Evolutionary conservation across 495 filamentous ascomycete species (phyloP), one percentile per base, ranked within the genome.

Genomic region (Lineolata rhizophorae): DNA sequence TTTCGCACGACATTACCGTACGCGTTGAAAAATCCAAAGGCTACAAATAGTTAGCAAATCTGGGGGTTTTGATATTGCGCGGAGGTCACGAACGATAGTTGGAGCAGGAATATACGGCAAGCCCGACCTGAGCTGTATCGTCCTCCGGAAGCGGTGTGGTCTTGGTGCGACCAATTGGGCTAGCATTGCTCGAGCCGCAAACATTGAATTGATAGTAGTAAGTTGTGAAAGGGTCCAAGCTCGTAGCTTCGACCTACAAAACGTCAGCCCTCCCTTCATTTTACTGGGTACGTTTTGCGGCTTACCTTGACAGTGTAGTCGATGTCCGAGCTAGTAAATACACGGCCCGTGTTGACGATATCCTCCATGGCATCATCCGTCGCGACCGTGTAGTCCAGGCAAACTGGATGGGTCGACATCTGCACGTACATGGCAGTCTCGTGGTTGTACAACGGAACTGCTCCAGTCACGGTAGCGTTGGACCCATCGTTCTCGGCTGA

Each of bases 271-370:
- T n/a, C n/a, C n/a, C n/a, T n/a, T n/a, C n/a, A n/a, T n/a, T n/a
- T n/a, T n/a, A n/a, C n/a, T n/a, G n/a, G n/a, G n/a, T n/a, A n/a
- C n/a, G n/a, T n/a, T n/a, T n/a, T n/a, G n/a, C n/a, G n/a, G n/a
- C n/a, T n/a, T n/a, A 64, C 64, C 56, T 77, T 76, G 20, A 76
- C 55, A 11, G 72, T 77, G 40, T 67, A 77, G 39, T 77, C 72
- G 18, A 77, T 60, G 48, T 77, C 72, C 1, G 62, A 69, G 25
- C 55, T 69, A 0, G 72, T 77, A 44, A 65, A 73, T 0, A 55
- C 67, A 5, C 49, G 54, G 2, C 69, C 67, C 20, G 49, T 41
- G 31, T 56, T 50, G 4, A 56, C 55, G 14, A 62, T 40, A 10
- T 49, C 34, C 8, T 39, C 31, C 8, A 65, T 49, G 14, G 40